phyloP scores from a whole-genome alignment of 768 basidiomycete species.

The Botryobasidium botryosum region DNA sequence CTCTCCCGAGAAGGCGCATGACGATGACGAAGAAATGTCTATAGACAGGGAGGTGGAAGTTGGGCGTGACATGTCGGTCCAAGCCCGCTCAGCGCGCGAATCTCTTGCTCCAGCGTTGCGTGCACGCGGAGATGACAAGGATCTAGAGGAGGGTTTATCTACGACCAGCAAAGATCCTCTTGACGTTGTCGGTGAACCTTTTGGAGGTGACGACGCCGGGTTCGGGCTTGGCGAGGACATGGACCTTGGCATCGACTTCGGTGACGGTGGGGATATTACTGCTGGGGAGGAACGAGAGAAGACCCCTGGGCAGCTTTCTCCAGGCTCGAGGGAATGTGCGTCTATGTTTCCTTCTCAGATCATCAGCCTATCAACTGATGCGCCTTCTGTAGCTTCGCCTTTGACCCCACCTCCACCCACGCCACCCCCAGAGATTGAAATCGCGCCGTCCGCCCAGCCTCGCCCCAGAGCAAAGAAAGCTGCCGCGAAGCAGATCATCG shows the following conservation, averaged over 20 bases:
- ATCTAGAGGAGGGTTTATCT: constrained; percentile 20
- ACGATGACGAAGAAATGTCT: constrained; percentile 30
- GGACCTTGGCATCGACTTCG: constrained; percentile 57
- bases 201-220: constrained; percentile 11
- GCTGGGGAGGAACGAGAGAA: constrained; percentile 28
- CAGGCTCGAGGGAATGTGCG: constrained; percentile 33
- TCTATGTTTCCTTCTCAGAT: constrained; percentile 14
- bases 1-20: constrained; percentile 9
- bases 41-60: constrained; percentile 32
- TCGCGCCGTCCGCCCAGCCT: constrained; percentile 19
- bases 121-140: constrained; percentile 37
- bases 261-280: constrained; percentile 21
- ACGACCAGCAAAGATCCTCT: neutral
- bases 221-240: constrained; percentile 26
- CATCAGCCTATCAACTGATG: neutral
- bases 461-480: constrained; percentile 27
- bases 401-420: constrained; percentile 60
- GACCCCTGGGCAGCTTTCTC: constrained; percentile 44
- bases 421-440: constrained; percentile 62
- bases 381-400: constrained; percentile 44
- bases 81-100: no score
- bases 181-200: constrained; percentile 11
- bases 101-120: no score
- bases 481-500: constrained; percentile 72
- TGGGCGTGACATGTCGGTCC: constrained; percentile 39